Evolutionary conservation across 306 rosid species (phyloP), one percentile per base, ranked within the genome.

Genomic region (Acacia crassicarpa): DNA sequence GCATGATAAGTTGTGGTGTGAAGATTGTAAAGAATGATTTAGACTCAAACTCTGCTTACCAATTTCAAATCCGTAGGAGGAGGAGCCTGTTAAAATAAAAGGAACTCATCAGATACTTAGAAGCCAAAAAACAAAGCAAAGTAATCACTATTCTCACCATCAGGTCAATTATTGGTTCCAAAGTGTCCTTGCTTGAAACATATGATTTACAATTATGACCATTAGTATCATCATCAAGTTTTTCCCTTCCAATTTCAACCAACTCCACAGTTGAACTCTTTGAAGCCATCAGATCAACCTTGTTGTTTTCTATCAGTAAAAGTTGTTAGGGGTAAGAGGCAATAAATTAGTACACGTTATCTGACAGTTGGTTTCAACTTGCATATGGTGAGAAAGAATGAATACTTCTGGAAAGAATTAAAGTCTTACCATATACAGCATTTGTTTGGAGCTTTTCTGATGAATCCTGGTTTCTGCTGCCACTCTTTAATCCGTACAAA

Each of bases 61-160:
- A 51, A 51, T 51, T 17, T 8, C 58, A 51, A 51, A 51, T 51
- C 49, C 85, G 80, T 80, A 53, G 91, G 91, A 76, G 97, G 95
- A 91, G 92, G 83, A 82, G 89, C 94, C 97, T 93, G 89, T 70
- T 51, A n/a, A 48, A 80, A 83, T 51, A n/a, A 48, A 80, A 83
- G 40, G 16, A 51, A 78, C 53, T 38, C 65, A 72, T 86, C 74
- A 91, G 84, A 56, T 61, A 85, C 23, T 58, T 76, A 78, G 78
- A 63, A 81, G 72, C 19, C 4, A 14, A 77, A 68, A 82, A 63
- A 72, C 49, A 23, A 78, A 75, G 3, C 30, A 56, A 79, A 88
- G 73, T 67, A 88, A 81, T 48, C 2, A 49, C 4, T 11, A 78
- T 72, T 54, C 90, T 90, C 86, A 93, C 97, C 97, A 88, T 91